Base-by-base conservation (phyloP, 179 eudicot genomes). In the Beta lomatogona region DNA sequence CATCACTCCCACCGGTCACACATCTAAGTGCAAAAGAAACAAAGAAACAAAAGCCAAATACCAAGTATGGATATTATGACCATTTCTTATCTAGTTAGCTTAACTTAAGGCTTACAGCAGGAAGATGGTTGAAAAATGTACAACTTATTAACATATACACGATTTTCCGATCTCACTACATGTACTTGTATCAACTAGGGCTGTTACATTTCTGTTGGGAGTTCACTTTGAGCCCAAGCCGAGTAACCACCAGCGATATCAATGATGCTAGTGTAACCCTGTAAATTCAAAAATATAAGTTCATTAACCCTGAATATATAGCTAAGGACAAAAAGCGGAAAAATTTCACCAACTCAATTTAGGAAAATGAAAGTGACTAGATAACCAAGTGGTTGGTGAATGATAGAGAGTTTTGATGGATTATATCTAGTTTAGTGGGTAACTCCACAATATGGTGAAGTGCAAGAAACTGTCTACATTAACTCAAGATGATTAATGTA, bases 161-260 rank as follows among this genome's bases (percentile, higher is more conserved):
- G 3, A 44, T 59, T 75, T 59, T 59, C 52, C 19, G 54, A 57
- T 41, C 8, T 41, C 67, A 58, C 53, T 76, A 76, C 54, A 60
- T 41, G n/a, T 21, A 18, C 14, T 25, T 8, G 8, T 13, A 48
- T 15, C 15, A 31, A 15, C 9, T 0, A 18, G 6, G 18, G 22
- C 50, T 31, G n/a, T 48, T 46, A 82, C 21, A 82, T 41, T 60
- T 46, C 59, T 31, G 65, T 78, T 65, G 96, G 93, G 77, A 92
- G 92, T 44, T 85, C 89, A 73, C 81, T 88, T 77, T 89, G 89
- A 12, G 79, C 61, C 97, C 97, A 93, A 64, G 93, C 92, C 41
- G 88, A 84, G 70, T 85, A 93, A 52, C 97, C 97, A 41, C 97
- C 97, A 41, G 94, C 92, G 25, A 92, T 73, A 55, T 93, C 93